Evolutionary conservation across 768 basidiomycete species (phyloP), one percentile per base, ranked within the genome.

Genomic region (Amyloporia xantha): DNA sequence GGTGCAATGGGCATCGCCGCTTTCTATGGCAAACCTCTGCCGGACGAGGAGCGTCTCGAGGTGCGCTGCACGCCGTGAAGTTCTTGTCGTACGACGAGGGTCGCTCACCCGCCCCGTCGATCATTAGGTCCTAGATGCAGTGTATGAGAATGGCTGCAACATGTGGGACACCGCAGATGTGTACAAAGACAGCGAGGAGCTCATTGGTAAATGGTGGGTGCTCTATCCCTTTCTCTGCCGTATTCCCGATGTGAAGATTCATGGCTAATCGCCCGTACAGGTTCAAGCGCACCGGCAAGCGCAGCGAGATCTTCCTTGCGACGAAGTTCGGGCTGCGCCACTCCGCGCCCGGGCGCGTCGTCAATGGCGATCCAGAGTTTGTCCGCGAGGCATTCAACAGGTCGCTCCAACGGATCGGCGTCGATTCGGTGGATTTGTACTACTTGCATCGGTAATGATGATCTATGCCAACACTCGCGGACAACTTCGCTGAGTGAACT

Each of bases 21-120:
- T 1, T 67, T 59, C 38, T 81, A 80, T 48, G 79, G 81, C n/a
- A 49, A 59, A 2, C 57, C 61, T 0, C 65, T 65, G 12, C 50
- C 69, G 3, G 81, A 85, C 50, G 79, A 84, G 53, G 78, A 82
- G 45, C 69, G 79, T 1, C 72, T 84, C 55, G 75, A 77, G 73
- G 79, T 80, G 43, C 23, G 59, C 19, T 7, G 30, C 15, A 15
- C 11, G 1, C 5, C 3, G n/a, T 19, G 30, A 7, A 15, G 15
- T 33, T 33, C 30, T 33, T 7, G 7, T 7, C 30, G 30, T 15
- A 33, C 30, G n/a, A n/a, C n/a, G n/a, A n/a, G n/a, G n/a, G n/a
- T 33, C 9, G 30, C 30, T 33, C 30, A 33, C 15, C 7, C 7
- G 15, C 15, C 7, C 9, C 15, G 15, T 33, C 15, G 30, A 7